Evolutionary conservation across 768 basidiomycete species (phyloP), one percentile per base, ranked within the genome.

Genomic region (Termitomyces bulborhizus): DNA sequence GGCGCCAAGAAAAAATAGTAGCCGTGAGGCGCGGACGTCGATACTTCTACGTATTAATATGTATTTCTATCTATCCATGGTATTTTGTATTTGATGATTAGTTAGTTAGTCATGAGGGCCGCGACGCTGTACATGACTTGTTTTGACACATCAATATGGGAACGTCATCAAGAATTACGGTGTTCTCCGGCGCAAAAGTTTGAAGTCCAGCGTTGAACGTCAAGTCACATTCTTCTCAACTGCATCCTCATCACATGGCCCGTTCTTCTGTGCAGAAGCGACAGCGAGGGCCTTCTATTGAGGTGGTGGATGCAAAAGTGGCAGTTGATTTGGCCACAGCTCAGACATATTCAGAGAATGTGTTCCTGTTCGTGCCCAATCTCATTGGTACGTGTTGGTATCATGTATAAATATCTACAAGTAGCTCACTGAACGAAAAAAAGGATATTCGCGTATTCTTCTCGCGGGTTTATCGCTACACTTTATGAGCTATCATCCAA

Each of bases 311-410:
- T 69, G 88, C 91, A 54, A 90, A 91, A 66, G 81, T 84, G 55
- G 92, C 90, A 8, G 85, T 94, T 31, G 91, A 91, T 68, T 82
- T 93, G 47, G 92, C 92, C 27, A 93, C 89, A 12, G 85, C 85
- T 13, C 90, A 92, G 71, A 76, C 84, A 0, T 90, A 90, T 62
- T 86, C 90, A 36, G 97, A 99, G 75, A 98, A 98, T 69, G 89
- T 98, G 60, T 99, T 96, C 70, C 82, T 98, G 50, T 99, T 98
- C 73, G 82, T 94, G 15, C 95, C 97, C 39, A 99, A 99, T 72
- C 76, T 99, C 65, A 98, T 99, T 68, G 96, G 93, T 86, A 62
- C 63, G 86, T 71, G 31, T 36, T 15, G 6, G 32, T 36, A 26
- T 51, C 49, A 40, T 54, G 58, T 49, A 31, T 52, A 24, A 21